These are phyloP conservation scores for Monoraphidium neglectum DNA, from an alignment of 139 green algal species.

Conservation along the genomic window DNA sequence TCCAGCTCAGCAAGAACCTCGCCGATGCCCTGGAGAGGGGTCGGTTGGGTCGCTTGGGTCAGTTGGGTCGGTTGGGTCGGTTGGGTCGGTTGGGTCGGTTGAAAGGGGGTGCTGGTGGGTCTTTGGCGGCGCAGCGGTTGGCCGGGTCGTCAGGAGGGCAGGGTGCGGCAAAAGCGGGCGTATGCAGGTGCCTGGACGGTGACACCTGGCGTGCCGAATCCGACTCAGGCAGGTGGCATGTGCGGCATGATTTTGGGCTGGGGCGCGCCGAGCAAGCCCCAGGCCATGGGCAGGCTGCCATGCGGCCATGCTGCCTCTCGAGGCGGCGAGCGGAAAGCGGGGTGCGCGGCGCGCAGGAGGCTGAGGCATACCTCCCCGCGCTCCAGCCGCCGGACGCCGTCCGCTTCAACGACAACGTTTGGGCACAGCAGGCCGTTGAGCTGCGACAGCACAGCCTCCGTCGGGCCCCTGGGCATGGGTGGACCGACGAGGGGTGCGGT, in stretches of 20 bases:
- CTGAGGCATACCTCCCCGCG: conserved; percentile 13
- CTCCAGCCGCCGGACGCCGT: conserved; percentile 13
- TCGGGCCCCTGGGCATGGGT: too few relatives aligned
- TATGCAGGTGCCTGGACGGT: neutral
- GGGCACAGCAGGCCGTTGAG: conserved; percentile 1
- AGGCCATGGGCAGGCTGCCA: too few relatives aligned
- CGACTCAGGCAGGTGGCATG: too few relatives aligned
- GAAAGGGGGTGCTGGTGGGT: neutral
- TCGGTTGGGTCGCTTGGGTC: neutral
- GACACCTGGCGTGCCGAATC: too few relatives aligned
- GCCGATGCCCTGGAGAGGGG: conserved; percentile 4
- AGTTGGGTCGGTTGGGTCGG: neutral
- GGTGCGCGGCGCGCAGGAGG: too few relatives aligned
- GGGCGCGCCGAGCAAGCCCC: too few relatives aligned
- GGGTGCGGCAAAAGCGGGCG: neutral
- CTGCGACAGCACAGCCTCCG: conserved; percentile 1
- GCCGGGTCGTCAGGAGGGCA: neutral
- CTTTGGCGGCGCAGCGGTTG: neutral
- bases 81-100: neutral
- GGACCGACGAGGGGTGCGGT: too few relatives aligned
- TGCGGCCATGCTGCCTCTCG: too few relatives aligned
- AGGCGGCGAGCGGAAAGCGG: too few relatives aligned
- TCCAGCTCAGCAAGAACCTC: conserved; percentile 32
- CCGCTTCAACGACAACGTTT: neutral
- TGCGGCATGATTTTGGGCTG: too few relatives aligned